These are phyloP conservation scores for Dactylonectria estremocensis DNA, from an alignment of 2,329 filamentous ascomycete genomes.

Conservation along the genomic window DNA sequence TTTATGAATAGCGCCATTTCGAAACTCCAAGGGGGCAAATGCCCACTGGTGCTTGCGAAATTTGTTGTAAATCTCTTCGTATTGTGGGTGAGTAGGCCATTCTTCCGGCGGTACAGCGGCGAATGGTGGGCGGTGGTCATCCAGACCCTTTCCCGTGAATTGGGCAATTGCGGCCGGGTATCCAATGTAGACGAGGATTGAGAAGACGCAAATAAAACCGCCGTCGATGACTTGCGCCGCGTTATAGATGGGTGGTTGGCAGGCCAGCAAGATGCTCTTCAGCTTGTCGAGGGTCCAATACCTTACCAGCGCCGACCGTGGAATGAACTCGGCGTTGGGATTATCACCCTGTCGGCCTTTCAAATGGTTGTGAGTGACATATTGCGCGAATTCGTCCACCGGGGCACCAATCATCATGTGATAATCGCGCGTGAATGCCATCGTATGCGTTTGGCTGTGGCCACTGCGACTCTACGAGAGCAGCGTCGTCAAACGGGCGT, in stretches of 20 bases:
- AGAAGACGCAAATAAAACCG: conserved; percentile 3
- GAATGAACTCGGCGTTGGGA: no score
- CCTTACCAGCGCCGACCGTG: neutral
- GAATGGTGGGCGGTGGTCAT: conserved; percentile 14
- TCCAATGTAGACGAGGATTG: conserved; percentile 16
- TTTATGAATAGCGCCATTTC: neutral
- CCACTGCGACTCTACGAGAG: no score
- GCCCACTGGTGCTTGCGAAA: conserved; percentile 32
- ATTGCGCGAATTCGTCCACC: no score
- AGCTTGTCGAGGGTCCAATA: conserved; percentile 1
- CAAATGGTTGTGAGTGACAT: no score
- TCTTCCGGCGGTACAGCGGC: neutral
- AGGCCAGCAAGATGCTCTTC: neutral
- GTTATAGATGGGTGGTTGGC: neutral
- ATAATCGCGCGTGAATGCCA: no score
- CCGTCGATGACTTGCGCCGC: neutral
- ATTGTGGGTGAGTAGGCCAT: neutral
- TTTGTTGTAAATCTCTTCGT: neutral
- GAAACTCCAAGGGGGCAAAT: conserved; percentile 27
- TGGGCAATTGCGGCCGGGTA: neutral
- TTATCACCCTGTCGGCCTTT: no score
- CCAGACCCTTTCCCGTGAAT: neutral
- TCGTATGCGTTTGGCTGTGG: no score
- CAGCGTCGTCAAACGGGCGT: no score
- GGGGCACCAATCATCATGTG: no score